Base-by-base conservation (phyloP, 176 grass and related monocot species). In the Aegilops umbellulata region DNA sequence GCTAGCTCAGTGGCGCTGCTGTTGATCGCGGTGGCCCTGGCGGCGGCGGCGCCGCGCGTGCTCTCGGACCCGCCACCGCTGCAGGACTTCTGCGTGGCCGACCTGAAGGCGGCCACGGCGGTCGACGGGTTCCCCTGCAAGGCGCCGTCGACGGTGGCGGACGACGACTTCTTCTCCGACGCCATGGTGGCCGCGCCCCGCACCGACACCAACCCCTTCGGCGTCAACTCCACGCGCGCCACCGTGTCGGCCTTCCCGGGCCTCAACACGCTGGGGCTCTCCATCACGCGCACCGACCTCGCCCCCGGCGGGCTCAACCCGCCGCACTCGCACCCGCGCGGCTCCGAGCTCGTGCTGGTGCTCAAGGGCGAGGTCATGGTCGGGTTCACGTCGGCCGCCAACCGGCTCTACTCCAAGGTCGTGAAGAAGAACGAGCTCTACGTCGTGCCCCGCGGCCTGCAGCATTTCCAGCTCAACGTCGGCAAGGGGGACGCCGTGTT, bases 181-280 rank as follows among this genome's bases (percentile, higher is more conserved):
- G 84, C 79, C 34, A 60, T 93, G 63, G 72, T 86, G 2, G 0
- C 23, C 0, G 57, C 77, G 8, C 49, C 72, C 17, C 83, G 65
- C 78, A 93, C 91, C 31, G 14, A 10, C 41, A 44, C 41, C 16
- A 95, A 93, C 81, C 85, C 85, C 31, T 92, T 95, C 79, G 84
- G 86, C 17, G 91, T 60, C 20, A 95, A 91, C 87, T 83, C 92
- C 1, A 95, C 94, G 10, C 60, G 55, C 67, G 80, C 87, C 76
- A 91, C 85, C 6, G 94, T 47, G 57, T 1, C 51, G 38, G 44
- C 1, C 30, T 90, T 93, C 58, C 81, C 88, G 5, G 94, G 94
- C 17, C 60, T 95, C 26, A 95, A 95, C 74, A 95, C 94, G 46
- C 91, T 95, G 46, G 91, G 94, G 63, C 17, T 95, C 39, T 87